Percentiles rank a stretch among this genome's conserved stretches.
phyloP scores from a whole-genome alignment of 2,329 filamentous ascomycete genomes.

The Phialocephala sp. region DNA sequence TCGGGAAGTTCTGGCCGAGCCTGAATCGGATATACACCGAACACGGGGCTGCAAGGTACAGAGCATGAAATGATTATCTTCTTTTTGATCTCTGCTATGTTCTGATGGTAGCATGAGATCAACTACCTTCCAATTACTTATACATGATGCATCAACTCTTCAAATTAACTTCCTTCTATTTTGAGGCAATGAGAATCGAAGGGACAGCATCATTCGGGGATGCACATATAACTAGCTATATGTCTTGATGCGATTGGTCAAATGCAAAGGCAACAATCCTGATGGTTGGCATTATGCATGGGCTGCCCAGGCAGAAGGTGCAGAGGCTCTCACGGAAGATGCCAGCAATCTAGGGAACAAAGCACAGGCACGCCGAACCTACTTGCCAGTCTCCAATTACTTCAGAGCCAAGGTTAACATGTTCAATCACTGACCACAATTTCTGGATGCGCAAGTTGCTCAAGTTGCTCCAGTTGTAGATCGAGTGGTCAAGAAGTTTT shows the following conservation, averaged over 20 bases:
- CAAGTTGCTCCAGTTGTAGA: not conserved
- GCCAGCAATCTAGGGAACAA: constrained; percentile 41
- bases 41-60: not conserved
- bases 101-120: not conserved
- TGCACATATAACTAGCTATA: constrained; percentile 48
- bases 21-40: not conserved
- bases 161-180: constrained; percentile 47
- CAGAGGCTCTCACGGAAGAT: constrained; percentile 45
- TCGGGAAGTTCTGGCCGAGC: not conserved
- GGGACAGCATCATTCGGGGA: constrained; percentile 45
- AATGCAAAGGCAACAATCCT: constrained; percentile 47
- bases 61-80: not conserved
- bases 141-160: constrained; percentile 23
- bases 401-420: constrained; percentile 41
- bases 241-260: constrained; percentile 45
- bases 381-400: constrained; percentile 50
- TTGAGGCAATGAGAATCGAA: constrained; percentile 50
- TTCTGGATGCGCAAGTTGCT: not conserved
- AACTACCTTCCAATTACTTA: not conserved
- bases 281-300: constrained; percentile 49
- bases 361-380: constrained; percentile 44
- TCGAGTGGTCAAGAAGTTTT: too few relatives aligned
- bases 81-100: not conserved
- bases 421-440: constrained; percentile 6
- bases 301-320: constrained; percentile 40